Percentiles rank a stretch among this genome's conserved stretches.
phyloP scores from a whole-genome alignment of 2,329 filamentous ascomycete species.

The Cladobotryum protrusum region DNA sequence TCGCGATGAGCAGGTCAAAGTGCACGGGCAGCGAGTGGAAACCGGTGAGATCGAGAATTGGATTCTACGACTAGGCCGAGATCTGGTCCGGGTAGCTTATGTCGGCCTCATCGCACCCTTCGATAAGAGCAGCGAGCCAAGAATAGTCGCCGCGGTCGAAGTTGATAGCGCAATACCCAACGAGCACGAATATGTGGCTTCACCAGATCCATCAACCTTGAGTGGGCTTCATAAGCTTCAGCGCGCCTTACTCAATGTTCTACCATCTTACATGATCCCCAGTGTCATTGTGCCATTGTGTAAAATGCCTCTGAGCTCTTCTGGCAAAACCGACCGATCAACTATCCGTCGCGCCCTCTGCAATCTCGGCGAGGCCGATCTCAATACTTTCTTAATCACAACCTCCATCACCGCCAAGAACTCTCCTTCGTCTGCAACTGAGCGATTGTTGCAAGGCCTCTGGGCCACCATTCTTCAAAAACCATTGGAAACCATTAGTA shows the following conservation, averaged over 20 bases:
- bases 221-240: not conserved
- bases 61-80: not conserved
- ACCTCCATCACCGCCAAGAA: not conserved
- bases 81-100: constrained; percentile 1
- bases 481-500: not conserved
- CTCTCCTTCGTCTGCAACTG: not conserved
- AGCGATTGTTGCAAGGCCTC: not conserved
- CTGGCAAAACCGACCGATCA: constrained; percentile 14
- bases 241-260: not conserved
- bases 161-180: not conserved
- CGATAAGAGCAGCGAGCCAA: not conserved
- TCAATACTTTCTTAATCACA: not conserved
- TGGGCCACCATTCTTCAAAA: not conserved
- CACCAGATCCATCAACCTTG: not conserved
- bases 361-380: not conserved
- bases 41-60: constrained; percentile 21
- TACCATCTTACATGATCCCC: constrained; percentile 16
- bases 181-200: not conserved
- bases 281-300: constrained; percentile 11
- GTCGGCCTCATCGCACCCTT: constrained; percentile 3
- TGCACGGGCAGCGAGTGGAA: constrained; percentile 49
- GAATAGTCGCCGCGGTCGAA: not conserved
- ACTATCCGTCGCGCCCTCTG: not conserved
- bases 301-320: constrained; percentile 10
- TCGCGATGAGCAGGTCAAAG: constrained; percentile 50